phyloP scores from a whole-genome alignment of 495 filamentous ascomycete genomes.

The Penicillium cosmopolitanum region DNA sequence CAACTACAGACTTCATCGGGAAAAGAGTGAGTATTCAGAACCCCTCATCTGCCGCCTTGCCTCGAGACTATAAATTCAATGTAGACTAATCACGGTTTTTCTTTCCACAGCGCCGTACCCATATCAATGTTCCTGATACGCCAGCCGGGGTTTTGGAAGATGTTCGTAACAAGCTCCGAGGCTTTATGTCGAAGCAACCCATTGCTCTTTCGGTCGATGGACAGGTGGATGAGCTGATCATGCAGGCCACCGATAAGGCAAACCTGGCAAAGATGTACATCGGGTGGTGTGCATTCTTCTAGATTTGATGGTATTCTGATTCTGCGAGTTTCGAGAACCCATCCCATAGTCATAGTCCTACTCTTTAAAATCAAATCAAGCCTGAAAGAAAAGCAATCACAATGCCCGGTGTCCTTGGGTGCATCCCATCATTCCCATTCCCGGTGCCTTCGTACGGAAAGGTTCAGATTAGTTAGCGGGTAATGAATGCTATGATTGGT shows the following conservation, averaged over 20 bases:
- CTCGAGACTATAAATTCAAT: no score
- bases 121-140: slow-evolving; percentile 73
- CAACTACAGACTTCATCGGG: slow-evolving; percentile 88
- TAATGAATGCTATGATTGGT: no score
- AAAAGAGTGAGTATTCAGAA: slow-evolving; percentile 56
- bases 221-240: slow-evolving; percentile 89
- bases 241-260: slow-evolving; percentile 74
- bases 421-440: no score
- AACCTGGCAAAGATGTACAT: slow-evolving; percentile 94
- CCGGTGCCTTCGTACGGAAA: no score
- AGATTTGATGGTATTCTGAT: slow-evolving; percentile 18
- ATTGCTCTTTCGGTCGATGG: slow-evolving; percentile 94
- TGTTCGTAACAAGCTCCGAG: slow-evolving; percentile 83
- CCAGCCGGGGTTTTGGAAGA: slow-evolving; percentile 89
- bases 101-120: slow-evolving; percentile 56
- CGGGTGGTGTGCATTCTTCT: slow-evolving; percentile 96
- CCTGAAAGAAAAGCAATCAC: no score
- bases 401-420: no score
- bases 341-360: background rate
- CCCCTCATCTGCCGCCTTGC: no score
- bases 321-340: background rate
- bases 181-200: slow-evolving; percentile 79
- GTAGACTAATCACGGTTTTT: slow-evolving; percentile 12
- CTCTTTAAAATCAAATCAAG: no score
- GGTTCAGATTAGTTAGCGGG: no score